Evolutionary conservation across 306 rosid species (phyloP), one percentile per base, ranked within the genome.

Genomic region (Sicyos baderoa): DNA sequence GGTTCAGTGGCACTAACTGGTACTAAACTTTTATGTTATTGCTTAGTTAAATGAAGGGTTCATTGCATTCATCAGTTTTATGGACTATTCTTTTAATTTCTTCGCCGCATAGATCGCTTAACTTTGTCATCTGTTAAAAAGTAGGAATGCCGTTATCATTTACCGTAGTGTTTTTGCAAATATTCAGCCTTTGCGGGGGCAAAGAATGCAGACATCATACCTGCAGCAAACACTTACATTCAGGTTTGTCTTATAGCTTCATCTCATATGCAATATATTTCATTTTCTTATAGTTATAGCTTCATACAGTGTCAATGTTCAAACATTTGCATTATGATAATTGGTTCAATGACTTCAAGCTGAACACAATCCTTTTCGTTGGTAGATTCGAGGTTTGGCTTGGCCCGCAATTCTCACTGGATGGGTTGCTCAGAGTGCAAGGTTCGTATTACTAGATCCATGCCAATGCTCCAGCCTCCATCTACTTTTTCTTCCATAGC

Each of bases 141-240:
- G 73, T 57, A 21, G 64, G 51, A 72, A 63, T 72, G 72, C 78
- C 70, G 58, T 74, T 27, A 76, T 51, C 74, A 79, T 37, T 37
- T 37, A 37, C 44, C 44, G 9, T 74, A 77, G 79, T 55, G 73
- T 32, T 75, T 27, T 81, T 72, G 37, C 23, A 23, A 40, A 5
- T 66, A 81, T 84, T 78, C 89, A 89, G 98, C 91, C 81, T 87
- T 92, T 76, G 80, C 80, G 47, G 96, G 96, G 54, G 73, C 88
- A 66, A 89, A 86, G 83, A 86, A 86, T 71, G 68, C 22, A 52
- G 79, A 89, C 29, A 11, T 89, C 76, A 85, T 89, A 56, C 88
- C 97, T 22, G 97, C 95, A 66, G 96, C 96, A 57, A 87, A 84
- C 81, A 82, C 82, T 42, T 92, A 89, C 51, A 86, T 89, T 56